Conservation (phyloP, 2,329 filamentous ascomycete species). For the Westerdykella aurantiaca region DNA sequence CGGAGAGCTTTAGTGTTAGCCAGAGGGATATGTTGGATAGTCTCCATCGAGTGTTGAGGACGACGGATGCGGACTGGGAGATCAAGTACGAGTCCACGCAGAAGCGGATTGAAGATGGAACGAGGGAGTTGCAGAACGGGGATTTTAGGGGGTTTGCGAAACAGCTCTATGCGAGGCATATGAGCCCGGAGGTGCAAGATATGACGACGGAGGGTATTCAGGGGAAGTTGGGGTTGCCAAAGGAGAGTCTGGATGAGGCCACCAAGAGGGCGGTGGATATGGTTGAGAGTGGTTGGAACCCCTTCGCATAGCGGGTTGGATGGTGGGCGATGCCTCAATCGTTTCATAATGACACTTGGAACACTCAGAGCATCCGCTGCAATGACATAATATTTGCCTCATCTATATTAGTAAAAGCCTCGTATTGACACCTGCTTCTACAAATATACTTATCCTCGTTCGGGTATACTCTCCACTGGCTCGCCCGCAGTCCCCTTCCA, state of each 20-base stretch:
- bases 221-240: background rate
- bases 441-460: no score
- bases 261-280: slow-evolving; percentile 48
- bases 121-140: slow-evolving; percentile 44
- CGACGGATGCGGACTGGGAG: slow-evolving; percentile 56
- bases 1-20: slow-evolving; percentile 53
- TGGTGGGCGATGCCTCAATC: background rate
- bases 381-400: no score
- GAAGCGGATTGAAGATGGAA: slow-evolving; percentile 47
- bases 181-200: slow-evolving; percentile 24
- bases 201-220: slow-evolving; percentile 6
- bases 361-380: no score
- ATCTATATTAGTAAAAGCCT: no score
- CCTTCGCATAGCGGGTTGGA: background rate
- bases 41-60: slow-evolving; percentile 54
- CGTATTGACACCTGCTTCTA: no score
- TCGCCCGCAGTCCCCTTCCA: no score
- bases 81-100: slow-evolving; percentile 45
- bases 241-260: slow-evolving; percentile 31
- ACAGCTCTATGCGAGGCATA: slow-evolving; percentile 41
- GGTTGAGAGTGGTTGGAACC: slow-evolving; percentile 27
- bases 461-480: no score
- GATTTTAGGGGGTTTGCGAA: slow-evolving; percentile 39
- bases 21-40: slow-evolving; percentile 62
- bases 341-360: background rate